A percentile compares a stretch with the other conserved stretches of the same genome.
Evolutionary conservation across 768 basidiomycete species (phyloP).

Genomic region (Holtermanniella nyarrowii): DNA sequence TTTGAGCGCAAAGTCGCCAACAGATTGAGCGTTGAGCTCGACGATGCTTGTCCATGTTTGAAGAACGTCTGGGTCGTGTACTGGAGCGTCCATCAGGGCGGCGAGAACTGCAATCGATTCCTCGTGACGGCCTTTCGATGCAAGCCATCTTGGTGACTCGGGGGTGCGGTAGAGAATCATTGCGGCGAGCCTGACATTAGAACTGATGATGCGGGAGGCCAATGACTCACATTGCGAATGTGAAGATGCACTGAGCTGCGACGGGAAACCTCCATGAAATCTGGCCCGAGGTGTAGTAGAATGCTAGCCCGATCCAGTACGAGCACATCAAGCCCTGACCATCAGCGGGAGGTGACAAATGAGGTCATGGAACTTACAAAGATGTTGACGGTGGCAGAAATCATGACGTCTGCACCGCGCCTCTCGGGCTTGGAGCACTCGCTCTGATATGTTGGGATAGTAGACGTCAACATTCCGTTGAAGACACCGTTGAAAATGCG

Average conservation of each 20-base stretch:
- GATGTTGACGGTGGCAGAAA: constrained; percentile 52
- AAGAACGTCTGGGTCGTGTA: not conserved
- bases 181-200: too few relatives aligned
- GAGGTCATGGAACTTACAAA: constrained; percentile 53
- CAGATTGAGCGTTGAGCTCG: not conserved
- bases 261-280: too few relatives aligned
- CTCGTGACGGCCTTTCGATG: constrained; percentile 2
- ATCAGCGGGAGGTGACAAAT: constrained; percentile 34
- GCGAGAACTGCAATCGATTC: constrained; percentile 5
- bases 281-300: constrained; percentile 52
- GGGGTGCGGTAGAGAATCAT: constrained; percentile 1
- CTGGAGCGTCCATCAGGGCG: not conserved
- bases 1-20: not conserved
- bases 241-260: too few relatives aligned
- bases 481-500: constrained; percentile 53
- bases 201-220: too few relatives aligned
- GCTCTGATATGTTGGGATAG: constrained; percentile 54
- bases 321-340: too few relatives aligned
- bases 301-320: constrained; percentile 57
- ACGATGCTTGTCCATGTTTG: not conserved
- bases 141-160: constrained; percentile 14
- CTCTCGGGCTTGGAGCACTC: constrained; percentile 54
- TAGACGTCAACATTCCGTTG: constrained; percentile 56
- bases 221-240: too few relatives aligned
- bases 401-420: constrained; percentile 54